phyloP scores from a whole-genome alignment of 441 rosid species.

The Pelargonium citronellum region DNA sequence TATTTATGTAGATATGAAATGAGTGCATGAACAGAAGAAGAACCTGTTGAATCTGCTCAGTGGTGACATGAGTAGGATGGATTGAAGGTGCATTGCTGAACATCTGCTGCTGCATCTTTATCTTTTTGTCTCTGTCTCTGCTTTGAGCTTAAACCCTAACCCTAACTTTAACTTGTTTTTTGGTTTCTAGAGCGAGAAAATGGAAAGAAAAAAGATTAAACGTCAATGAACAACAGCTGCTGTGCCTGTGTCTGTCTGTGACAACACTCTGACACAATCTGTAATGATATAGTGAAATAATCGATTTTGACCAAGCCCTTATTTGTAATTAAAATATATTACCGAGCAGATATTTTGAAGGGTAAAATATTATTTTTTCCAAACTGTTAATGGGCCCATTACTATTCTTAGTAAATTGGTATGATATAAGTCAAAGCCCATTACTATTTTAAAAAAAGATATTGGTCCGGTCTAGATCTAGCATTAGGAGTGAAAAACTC shows the following conservation, averaged over 20 bases:
- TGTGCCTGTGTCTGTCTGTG: background rate
- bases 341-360: background rate
- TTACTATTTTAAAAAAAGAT: too few relatives aligned
- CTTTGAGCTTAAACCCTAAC: conserved; percentile 3
- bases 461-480: too few relatives aligned
- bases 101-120: conserved; percentile 27
- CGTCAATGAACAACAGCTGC: too few relatives aligned
- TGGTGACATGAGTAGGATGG: conserved; percentile 20
- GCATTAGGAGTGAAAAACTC: too few relatives aligned
- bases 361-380: background rate
- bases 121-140: conserved; percentile 7
- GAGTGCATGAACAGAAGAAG: background rate
- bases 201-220: background rate
- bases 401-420: too few relatives aligned
- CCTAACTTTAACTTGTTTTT: conserved; percentile 11
- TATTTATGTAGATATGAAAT: background rate
- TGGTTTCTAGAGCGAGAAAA: background rate
- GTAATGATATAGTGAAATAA: background rate
- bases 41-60: conserved; percentile 40
- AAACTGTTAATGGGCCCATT: background rate
- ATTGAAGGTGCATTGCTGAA: conserved; percentile 6
- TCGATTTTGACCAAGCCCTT: conserved; percentile 1
- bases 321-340: background rate
- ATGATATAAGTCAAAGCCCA: too few relatives aligned
- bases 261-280: background rate